A percentile compares a stretch with the other conserved stretches of the same genome.
Conservation (phyloP, 106 monocot species). For the Iris macrosiphon region DNA sequence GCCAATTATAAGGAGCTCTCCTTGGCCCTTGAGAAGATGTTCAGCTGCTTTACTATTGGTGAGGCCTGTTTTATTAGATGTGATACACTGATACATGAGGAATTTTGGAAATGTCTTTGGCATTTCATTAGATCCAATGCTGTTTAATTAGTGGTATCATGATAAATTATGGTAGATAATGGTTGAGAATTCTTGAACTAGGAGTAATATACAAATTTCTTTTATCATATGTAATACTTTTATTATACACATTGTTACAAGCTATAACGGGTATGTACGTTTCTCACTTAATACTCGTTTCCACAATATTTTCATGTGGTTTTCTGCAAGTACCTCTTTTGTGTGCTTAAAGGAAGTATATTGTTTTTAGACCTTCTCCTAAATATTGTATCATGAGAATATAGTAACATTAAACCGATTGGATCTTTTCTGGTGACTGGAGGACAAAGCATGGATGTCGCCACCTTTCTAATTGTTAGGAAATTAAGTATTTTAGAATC, state of each 20-base stretch:
- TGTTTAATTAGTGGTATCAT: not conserved
- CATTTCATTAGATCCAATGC: not conserved
- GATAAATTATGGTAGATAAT: not conserved
- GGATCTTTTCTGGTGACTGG: too few relatives aligned
- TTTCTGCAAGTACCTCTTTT: not conserved
- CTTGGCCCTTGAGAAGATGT: constrained; percentile 59
- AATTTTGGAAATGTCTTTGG: not conserved
- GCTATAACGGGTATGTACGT: not conserved
- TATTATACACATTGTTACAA: not conserved
- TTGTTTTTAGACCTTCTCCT: not conserved
- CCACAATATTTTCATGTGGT: not conserved
- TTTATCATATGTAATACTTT: not conserved
- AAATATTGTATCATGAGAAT: not conserved
- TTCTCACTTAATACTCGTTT: not conserved
- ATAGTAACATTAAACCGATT: too few relatives aligned
- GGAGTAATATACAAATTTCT: not conserved
- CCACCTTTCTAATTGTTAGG: not conserved
- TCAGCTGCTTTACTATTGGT: constrained; percentile 65
- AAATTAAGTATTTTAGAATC: too few relatives aligned
- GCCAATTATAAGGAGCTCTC: constrained; percentile 60
- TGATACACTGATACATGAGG: too few relatives aligned
- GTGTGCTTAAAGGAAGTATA: not conserved
- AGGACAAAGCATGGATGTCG: too few relatives aligned
- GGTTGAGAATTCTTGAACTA: not conserved
- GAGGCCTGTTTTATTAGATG: constrained; percentile 4